phyloP scores from a whole-genome alignment of 2,329 filamentous ascomycete species.

The Colletotrichum limetticola region DNA sequence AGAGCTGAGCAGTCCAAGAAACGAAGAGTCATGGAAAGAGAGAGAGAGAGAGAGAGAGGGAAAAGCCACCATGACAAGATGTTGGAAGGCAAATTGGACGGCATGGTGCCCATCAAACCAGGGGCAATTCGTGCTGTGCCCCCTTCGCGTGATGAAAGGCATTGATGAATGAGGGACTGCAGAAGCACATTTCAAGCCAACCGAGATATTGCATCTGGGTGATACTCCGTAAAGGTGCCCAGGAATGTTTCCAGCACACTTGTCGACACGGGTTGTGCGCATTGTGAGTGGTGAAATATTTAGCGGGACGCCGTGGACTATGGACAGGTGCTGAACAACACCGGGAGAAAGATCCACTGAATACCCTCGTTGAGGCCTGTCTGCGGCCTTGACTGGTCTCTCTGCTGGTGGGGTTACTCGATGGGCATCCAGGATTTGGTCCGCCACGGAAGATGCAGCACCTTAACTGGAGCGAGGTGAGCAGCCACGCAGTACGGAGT shows the following conservation, averaged over 20 bases:
- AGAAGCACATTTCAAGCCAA: conserved; percentile 2
- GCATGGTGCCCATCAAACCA: neutral
- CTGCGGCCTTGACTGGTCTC: conserved; percentile 17
- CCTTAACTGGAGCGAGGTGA: neutral
- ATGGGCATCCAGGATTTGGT: neutral
- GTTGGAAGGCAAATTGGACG: neutral
- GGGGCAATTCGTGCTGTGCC: conserved; percentile 13
- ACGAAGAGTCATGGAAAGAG: too few relatives aligned
- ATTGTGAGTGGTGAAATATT: conserved; percentile 26
- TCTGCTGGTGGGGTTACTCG: neutral
- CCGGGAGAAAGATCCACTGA: conserved; percentile 24
- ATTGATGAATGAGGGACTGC: conserved; percentile 5
- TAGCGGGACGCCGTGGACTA: conserved; percentile 14
- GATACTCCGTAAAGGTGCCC: neutral
- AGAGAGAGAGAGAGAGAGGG: neutral
- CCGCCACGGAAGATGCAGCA: neutral
- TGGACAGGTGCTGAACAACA: conserved; percentile 5
- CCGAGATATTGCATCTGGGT: conserved; percentile 2
- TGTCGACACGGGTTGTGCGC: conserved; percentile 11
- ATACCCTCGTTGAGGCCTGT: conserved; percentile 25
- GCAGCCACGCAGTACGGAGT: too few relatives aligned
- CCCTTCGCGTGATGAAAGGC: conserved; percentile 14
- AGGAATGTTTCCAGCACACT: conserved; percentile 19
- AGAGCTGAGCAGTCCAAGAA: neutral
- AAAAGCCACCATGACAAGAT: neutral